Conservation (phyloP, 2,329 filamentous ascomycete species). For the Tolypocladium nubicola region DNA sequence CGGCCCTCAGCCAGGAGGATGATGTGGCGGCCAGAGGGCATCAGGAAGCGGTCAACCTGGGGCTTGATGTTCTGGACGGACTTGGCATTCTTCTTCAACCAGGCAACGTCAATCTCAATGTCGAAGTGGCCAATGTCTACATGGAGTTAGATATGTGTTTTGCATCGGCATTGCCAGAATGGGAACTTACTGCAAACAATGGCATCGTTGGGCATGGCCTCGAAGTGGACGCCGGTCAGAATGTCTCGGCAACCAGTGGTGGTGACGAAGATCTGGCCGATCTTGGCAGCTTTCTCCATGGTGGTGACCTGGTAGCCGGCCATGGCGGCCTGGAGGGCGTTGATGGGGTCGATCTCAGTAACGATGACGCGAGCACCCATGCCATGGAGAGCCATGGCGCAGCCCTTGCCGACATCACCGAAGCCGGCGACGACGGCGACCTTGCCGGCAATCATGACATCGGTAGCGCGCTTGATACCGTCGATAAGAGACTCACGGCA, state of each 20-base stretch:
- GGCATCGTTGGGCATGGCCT: conserved; percentile 92
- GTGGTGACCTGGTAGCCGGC: conserved; percentile 93
- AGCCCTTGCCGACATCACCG: conserved; percentile 99
- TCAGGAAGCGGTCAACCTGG: conserved; percentile 95
- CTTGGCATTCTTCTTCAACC: conserved; percentile 94
- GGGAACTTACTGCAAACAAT: conserved; percentile 79
- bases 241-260: conserved; percentile 99
- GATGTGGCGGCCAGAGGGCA: conserved; percentile 91
- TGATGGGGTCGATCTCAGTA: conserved; percentile 98
- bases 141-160: conserved; percentile 3
- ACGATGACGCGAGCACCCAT: conserved; percentile 96
- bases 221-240: conserved; percentile 82
- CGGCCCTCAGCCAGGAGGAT: conserved; percentile 97
- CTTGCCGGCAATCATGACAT: conserved; percentile 99
- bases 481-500: conserved; percentile 98
- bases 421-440: conserved; percentile 94
- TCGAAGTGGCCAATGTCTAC: conserved; percentile 97
- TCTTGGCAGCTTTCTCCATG: conserved; percentile 88
- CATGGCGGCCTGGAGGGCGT: conserved; percentile 96
- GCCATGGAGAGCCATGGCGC: conserved; percentile 86
- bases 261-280: conserved; percentile 97
- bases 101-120: conserved; percentile 99
- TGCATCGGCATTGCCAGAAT: not conserved
- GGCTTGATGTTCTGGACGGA: conserved; percentile 98
- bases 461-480: conserved; percentile 99